phyloP scores from a whole-genome alignment of 305 asterid species.

The Fraxinus sp. region DNA sequence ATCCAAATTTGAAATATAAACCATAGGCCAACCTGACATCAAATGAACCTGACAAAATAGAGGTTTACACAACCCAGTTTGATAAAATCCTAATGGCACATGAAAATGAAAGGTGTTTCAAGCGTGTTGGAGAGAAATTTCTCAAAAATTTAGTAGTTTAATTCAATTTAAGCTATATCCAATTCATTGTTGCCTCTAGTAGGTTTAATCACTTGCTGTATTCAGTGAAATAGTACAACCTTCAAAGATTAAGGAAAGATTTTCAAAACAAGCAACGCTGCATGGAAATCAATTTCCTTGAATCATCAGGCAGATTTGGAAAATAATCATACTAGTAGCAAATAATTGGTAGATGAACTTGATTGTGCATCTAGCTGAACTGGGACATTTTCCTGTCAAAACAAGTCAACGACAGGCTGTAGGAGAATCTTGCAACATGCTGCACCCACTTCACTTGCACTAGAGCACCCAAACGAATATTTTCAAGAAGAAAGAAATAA shows the following conservation, averaged over 20 bases:
- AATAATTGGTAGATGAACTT: slow-evolving; percentile 4
- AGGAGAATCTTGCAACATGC: neutral
- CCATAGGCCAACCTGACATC: neutral
- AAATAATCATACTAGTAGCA: slow-evolving; percentile 2
- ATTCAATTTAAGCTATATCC: neutral
- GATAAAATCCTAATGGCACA: neutral
- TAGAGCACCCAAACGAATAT: neutral
- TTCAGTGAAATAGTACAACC: neutral
- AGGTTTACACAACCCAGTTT: neutral
- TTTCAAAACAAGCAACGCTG: neutral
- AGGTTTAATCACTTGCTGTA: neutral
- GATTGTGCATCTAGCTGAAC: slow-evolving; percentile 6
- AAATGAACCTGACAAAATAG: neutral
- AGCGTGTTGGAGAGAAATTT: neutral
- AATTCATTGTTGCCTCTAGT: neutral
- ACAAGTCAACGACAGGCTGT: neutral
- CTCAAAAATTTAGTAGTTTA: neutral
- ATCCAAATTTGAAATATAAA: neutral
- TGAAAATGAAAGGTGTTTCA: neutral
- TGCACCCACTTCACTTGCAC: neutral
- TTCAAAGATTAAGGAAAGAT: neutral
- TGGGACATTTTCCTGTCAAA: neutral
- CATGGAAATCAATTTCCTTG: neutral
- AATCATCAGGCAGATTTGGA: too few species aligned
- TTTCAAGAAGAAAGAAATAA: neutral